Conservation (phyloP, 441 rosid species). For the Metrosideros polymorpha region DNA sequence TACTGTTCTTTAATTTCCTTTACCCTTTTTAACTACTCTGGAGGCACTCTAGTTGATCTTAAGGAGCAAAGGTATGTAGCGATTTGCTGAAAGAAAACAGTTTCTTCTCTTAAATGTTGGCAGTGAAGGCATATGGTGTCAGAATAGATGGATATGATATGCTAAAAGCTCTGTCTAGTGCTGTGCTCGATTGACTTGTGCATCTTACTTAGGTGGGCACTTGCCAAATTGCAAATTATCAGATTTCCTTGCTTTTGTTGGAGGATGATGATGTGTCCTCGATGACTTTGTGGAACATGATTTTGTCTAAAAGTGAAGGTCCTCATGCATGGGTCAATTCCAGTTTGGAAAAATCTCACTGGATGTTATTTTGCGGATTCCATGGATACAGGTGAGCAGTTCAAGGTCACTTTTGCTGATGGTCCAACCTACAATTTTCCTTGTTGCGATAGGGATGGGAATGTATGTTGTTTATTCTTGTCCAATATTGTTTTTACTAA, state of each 20-base stretch:
- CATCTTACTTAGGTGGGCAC: not conserved
- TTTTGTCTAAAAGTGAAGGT: too few relatives aligned
- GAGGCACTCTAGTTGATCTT: not conserved
- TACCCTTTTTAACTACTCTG: not conserved
- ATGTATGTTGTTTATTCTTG: constrained; percentile 35
- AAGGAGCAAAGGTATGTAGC: not conserved
- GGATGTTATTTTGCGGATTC: too few relatives aligned
- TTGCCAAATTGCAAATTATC: not conserved
- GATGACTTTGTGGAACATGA: too few relatives aligned
- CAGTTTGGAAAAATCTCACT: too few relatives aligned
- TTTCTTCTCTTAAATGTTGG: not conserved
- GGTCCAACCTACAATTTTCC: constrained; percentile 66
- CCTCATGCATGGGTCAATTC: too few relatives aligned
- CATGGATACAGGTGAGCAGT: too few relatives aligned
- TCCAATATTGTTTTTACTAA: not conserved
- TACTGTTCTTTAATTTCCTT: not conserved
- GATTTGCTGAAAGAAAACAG: not conserved
- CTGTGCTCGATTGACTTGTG: too few relatives aligned
- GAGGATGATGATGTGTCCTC: not conserved
- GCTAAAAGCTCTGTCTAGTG: too few relatives aligned
- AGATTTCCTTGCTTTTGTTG: not conserved
- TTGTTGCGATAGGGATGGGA: constrained; percentile 73
- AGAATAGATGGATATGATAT: too few relatives aligned
- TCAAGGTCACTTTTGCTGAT: constrained; percentile 47
- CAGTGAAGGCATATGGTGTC: too few relatives aligned